Conservation (phyloP, 2,329 filamentous ascomycete genomes). For the Phialemoniopsis sp. region DNA sequence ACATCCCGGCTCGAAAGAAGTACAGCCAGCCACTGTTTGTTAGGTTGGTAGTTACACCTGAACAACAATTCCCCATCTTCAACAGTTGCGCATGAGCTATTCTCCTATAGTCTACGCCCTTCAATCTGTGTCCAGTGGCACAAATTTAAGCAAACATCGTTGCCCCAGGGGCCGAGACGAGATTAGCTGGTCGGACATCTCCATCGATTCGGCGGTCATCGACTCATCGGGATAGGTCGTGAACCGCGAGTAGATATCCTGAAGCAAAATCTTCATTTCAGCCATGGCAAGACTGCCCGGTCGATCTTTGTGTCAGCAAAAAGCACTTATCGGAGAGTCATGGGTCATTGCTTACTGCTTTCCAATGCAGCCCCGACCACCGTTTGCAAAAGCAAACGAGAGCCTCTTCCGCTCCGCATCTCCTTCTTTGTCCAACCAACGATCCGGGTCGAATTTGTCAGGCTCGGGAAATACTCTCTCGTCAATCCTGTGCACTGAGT, state of each 20-base stretch:
- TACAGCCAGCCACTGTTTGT: no score
- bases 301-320: slow-evolving; percentile 5
- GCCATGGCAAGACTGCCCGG: slow-evolving; percentile 56
- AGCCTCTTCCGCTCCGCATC: slow-evolving; percentile 64
- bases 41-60: no score
- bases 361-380: slow-evolving; percentile 62
- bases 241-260: slow-evolving; percentile 57
- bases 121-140: slow-evolving; percentile 18
- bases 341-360: slow-evolving; percentile 63
- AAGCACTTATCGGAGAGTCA: no score
- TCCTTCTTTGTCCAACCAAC: slow-evolving; percentile 74
- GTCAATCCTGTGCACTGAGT: slow-evolving; percentile 56
- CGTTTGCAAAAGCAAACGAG: slow-evolving; percentile 63
- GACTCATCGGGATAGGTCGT: slow-evolving; percentile 48
- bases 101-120: no score
- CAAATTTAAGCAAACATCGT: slow-evolving; percentile 51
- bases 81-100: no score
- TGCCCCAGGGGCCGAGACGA: slow-evolving; percentile 59
- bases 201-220: slow-evolving; percentile 55
- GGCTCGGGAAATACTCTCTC: slow-evolving; percentile 71
- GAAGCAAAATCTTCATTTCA: slow-evolving; percentile 64
- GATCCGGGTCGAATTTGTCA: slow-evolving; percentile 72
- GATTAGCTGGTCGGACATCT: slow-evolving; percentile 64
- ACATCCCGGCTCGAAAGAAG: no score
- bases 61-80: no score